A percentile compares a stretch with the other conserved stretches of the same genome.
Conservation (phyloP, 129 eudicot species). For the Solidago caesia region DNA sequence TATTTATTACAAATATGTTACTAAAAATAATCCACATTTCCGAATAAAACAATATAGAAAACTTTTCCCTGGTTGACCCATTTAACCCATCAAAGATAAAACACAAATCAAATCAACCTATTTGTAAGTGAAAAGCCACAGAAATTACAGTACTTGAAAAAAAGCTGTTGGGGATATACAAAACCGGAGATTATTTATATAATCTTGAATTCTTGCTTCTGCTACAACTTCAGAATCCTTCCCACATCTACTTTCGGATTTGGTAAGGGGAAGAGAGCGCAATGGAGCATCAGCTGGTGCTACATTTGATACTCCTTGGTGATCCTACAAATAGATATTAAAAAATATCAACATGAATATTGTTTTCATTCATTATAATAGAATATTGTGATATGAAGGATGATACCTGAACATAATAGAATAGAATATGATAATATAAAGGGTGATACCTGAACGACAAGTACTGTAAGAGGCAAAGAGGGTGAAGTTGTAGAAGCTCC, state of each 20-base stretch:
- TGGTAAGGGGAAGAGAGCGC: conserved; percentile 47
- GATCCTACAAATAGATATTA: conserved; percentile 48
- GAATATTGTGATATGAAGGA: not conserved
- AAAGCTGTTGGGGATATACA: conserved; percentile 91
- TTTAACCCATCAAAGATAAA: no score
- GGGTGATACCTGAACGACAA: conserved; percentile 66
- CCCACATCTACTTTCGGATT: conserved; percentile 31
- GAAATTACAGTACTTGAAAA: conserved; percentile 58
- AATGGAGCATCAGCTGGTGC: conserved; percentile 94
- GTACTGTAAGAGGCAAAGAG: conserved; percentile 64
- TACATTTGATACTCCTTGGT: conserved; percentile 89
- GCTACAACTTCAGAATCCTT: conserved; percentile 34
- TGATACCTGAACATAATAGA: not conserved
- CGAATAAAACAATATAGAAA: no score
- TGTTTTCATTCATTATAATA: not conserved
- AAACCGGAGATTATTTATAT: conserved; percentile 75
- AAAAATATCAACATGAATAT: not conserved
- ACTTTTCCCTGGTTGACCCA: no score
- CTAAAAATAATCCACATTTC: no score
- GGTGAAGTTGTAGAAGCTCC: conserved; percentile 65
- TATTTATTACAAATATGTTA: no score
- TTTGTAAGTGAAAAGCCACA: not conserved
- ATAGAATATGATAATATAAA: not conserved
- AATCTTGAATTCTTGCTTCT: conserved; percentile 81
- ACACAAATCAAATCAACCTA: no score